Evolutionary conservation across 2,329 filamentous ascomycete species (phyloP), one percentile per base, ranked within the genome.

Genomic region (Periconia macrospinosa): DNA sequence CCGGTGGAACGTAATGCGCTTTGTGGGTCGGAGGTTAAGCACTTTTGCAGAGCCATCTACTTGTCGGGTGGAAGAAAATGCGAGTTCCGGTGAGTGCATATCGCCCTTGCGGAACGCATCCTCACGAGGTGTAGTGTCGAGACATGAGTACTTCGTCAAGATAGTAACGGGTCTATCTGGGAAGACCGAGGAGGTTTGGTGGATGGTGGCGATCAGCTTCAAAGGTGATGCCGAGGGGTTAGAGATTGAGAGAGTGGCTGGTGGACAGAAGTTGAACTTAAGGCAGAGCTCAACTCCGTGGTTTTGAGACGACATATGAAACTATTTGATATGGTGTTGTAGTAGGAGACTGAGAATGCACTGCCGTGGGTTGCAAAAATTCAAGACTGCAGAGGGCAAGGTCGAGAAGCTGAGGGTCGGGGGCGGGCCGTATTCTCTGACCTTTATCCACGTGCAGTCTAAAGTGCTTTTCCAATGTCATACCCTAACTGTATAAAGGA

Each of bases 121-220:
- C 49, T 52, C 41, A 49, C 45, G 41, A 52, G 53, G 53, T 41
- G 50, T 52, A 46, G 46, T 52, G 45, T 55, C 53, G 49, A 55
- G 53, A 55, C 50, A 55, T 47, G 50, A 53, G 46, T 52, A 55
- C 14, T 55, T 52, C 30, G 53, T 55, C 33, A 55, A 53, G 30
- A 55, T 55, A 49, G 50, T 55, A 47, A 55, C 50, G 35, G 46
- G 33, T 46, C 42, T 46, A 50, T 55, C 46, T 43, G 50, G 53
- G 35, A 53, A 55, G 41, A 44, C 41, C 42, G 50, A 55, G 30
- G 50, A 46, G 42, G 46, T 47, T 53, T 55, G 50, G 20, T 53
- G 30, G 50, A 55, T 55, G 18, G 50, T 55, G 33, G 53, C 50
- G 35, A 55, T 55, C 33, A 55, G 50, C 50, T 55, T 53, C 20